Percentiles rank a stretch among this genome's conserved stretches.
These are phyloP conservation scores for Russula sp. DNA, from an alignment of 768 basidiomycete species.

Conservation along the genomic window DNA sequence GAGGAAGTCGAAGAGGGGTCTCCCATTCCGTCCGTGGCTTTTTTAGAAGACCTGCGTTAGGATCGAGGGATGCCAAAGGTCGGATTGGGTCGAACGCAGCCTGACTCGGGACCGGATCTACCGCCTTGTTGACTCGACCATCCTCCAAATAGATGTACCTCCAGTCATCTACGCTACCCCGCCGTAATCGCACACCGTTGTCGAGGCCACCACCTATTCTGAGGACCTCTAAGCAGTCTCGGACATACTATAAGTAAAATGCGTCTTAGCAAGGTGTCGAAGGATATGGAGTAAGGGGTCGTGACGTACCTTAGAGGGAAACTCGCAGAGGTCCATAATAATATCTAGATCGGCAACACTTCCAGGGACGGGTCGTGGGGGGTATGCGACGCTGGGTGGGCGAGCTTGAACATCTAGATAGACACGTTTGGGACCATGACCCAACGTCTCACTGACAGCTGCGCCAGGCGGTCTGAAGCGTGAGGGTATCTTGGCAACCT, in stretches of 20 bases:
- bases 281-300: not conserved
- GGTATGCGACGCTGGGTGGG: constrained; percentile 69
- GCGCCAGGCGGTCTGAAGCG: constrained; percentile 48
- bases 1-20: constrained; percentile 47
- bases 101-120: constrained; percentile 37
- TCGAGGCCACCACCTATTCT: constrained; percentile 90
- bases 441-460: constrained; percentile 57
- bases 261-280: not conserved
- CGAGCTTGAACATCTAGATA: constrained; percentile 70
- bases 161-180: constrained; percentile 79
- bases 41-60: constrained; percentile 55
- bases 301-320: constrained; percentile 63
- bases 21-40: constrained; percentile 66
- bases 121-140: constrained; percentile 40
- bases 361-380: constrained; percentile 81
- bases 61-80: constrained; percentile 40
- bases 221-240: constrained; percentile 93
- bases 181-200: constrained; percentile 66
- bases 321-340: constrained; percentile 92
- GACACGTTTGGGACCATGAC: constrained; percentile 71
- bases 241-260: constrained; percentile 67
- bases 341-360: constrained; percentile 87
- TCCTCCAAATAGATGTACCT: constrained; percentile 84
- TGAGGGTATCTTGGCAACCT: constrained; percentile 46
- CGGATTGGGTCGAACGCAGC: constrained; percentile 33